Percentiles rank a stretch among this genome's conserved stretches.
These are phyloP conservation scores for Sphaerobolus stellatus DNA, from an alignment of 1,284 basidiomycete genomes.

Conservation along the genomic window DNA sequence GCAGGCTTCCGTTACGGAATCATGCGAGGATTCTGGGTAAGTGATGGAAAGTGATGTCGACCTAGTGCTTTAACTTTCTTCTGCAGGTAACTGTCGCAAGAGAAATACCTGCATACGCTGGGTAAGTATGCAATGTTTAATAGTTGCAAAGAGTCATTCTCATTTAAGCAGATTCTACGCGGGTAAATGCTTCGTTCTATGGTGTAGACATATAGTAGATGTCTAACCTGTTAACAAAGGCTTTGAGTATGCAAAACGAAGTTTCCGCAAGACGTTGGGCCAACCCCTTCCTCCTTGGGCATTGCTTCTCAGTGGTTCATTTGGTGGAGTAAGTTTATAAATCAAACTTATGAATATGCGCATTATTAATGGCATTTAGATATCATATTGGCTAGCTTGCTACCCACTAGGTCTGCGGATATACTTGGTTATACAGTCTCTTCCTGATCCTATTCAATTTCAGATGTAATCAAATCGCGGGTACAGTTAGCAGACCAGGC, in stretches of 20 bases:
- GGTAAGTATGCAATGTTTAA: slow-evolving; percentile 43
- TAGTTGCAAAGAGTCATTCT: background rate
- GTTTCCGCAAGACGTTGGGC: slow-evolving; percentile 63
- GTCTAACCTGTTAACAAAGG: slow-evolving; percentile 43
- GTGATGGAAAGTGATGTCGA: slow-evolving; percentile 20
- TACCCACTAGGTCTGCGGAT: slow-evolving; percentile 73
- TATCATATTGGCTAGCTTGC: slow-evolving; percentile 91
- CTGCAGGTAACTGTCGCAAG: slow-evolving; percentile 89
- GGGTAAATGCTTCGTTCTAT: too few relatives aligned
- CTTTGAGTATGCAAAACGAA: slow-evolving; percentile 87
- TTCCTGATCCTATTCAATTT: background rate
- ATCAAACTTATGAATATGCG: slow-evolving; percentile 6
- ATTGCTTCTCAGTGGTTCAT: slow-evolving; percentile 80
- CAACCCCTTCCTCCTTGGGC: slow-evolving; percentile 85
- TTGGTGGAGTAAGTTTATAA: slow-evolving; percentile 72
- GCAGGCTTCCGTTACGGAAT: slow-evolving; percentile 86
- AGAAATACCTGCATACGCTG: slow-evolving; percentile 95
- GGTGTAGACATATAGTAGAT: background rate
- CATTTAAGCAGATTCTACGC: slow-evolving; percentile 60
- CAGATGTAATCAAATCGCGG: slow-evolving; percentile 90
- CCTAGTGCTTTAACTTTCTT: background rate
- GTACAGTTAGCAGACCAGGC: slow-evolving; percentile 80
- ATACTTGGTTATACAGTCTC: background rate
- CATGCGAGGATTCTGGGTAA: slow-evolving; percentile 95
- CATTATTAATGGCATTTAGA: slow-evolving; percentile 39